Percentiles rank a stretch among this genome's conserved stretches.
These are phyloP conservation scores for Fragaria ananassa DNA, from an alignment of 306 rosid species.

Conservation along the genomic window DNA sequence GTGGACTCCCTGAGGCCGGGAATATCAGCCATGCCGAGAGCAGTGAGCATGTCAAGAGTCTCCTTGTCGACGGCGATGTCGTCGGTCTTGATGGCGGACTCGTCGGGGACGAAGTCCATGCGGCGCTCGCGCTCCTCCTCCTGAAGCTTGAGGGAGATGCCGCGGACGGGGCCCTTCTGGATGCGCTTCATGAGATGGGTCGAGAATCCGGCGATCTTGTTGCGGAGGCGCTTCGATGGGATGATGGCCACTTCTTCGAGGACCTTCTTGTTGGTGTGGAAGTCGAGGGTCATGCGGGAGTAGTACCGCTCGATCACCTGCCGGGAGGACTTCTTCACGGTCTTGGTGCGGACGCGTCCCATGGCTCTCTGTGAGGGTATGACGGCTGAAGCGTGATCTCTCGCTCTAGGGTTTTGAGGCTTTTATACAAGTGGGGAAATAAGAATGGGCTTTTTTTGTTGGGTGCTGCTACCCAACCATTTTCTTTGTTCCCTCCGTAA, in stretches of 20 bases:
- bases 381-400: too few species aligned
- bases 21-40: constrained; percentile 36
- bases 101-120: constrained; percentile 44
- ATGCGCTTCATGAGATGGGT: constrained; percentile 43
- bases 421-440: too few species aligned
- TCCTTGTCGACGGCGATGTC: constrained; percentile 37
- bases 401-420: too few species aligned
- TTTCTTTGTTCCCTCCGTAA: too few species aligned
- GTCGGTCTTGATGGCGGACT: constrained; percentile 29
- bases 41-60: constrained; percentile 37
- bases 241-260: constrained; percentile 41
- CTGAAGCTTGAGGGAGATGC: constrained; percentile 37
- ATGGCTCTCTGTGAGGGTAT: neutral
- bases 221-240: constrained; percentile 40
- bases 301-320: constrained; percentile 42
- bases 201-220: constrained; percentile 45
- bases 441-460: too few species aligned
- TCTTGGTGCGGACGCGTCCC: constrained; percentile 45
- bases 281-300: constrained; percentile 40
- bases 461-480: too few species aligned
- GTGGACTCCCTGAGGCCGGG: constrained; percentile 40
- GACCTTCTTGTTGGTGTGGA: constrained; percentile 44
- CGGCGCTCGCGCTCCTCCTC: constrained; percentile 43
- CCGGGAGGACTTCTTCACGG: constrained; percentile 42
- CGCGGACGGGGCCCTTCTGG: constrained; percentile 44